phyloP scores from a whole-genome alignment of 2,329 filamentous ascomycete species.

The Colletotrichum melonis region DNA sequence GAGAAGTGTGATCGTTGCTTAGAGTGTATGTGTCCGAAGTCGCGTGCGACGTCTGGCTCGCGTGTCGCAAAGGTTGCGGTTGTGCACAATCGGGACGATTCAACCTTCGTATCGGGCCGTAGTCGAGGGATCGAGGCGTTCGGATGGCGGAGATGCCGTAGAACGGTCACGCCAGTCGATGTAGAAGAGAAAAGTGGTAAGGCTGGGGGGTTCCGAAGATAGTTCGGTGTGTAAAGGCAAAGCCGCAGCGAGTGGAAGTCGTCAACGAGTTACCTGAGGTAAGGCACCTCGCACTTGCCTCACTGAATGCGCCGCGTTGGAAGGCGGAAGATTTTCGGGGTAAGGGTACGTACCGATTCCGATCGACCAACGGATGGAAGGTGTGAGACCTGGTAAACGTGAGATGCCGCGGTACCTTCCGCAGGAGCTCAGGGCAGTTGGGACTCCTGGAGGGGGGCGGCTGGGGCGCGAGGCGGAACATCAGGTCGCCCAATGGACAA shows the following conservation, averaged over 20 bases:
- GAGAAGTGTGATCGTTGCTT: slow-evolving; percentile 17
- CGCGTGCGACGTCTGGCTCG: slow-evolving; percentile 7
- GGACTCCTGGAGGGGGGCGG: neutral
- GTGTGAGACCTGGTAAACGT: neutral
- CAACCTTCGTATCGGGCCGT: neutral
- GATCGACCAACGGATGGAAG: neutral
- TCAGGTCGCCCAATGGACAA: slow-evolving; percentile 19
- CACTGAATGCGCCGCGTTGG: slow-evolving; percentile 25
- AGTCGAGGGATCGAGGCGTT: neutral
- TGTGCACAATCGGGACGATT: neutral
- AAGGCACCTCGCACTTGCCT: slow-evolving; percentile 15
- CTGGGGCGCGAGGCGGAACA: slow-evolving; percentile 12
- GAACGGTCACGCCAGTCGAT: neutral
- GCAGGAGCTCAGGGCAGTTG: slow-evolving; percentile 14
- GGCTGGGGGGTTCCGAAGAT: neutral
- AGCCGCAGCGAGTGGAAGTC: slow-evolving; percentile 15
- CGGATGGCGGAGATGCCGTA: neutral
- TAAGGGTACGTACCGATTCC: slow-evolving; percentile 27
- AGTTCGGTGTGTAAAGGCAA: neutral
- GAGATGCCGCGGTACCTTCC: slow-evolving; percentile 15
- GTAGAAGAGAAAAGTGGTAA: neutral
- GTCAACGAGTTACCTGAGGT: slow-evolving; percentile 5
- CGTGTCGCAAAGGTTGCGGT: slow-evolving; percentile 1
- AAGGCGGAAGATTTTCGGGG: slow-evolving; percentile 33
- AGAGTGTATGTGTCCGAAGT: neutral